Conservation (phyloP, 805 yeast species). For the Hanseniaspora clermontiae region DNA sequence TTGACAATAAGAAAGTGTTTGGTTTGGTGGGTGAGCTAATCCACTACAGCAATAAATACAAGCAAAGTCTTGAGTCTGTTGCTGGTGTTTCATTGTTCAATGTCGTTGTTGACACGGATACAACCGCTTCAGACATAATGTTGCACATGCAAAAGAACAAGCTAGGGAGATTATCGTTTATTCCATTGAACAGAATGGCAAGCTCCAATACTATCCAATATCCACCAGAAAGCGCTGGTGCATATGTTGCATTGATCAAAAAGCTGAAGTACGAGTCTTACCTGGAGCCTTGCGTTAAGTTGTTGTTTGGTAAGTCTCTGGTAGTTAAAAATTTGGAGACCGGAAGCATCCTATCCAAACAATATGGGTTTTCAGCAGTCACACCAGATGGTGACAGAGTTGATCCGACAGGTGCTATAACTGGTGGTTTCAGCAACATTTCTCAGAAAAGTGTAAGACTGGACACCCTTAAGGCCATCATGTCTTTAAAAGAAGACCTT, state of each 20-base stretch:
- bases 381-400: constrained; percentile 89
- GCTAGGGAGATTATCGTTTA: constrained; percentile 78
- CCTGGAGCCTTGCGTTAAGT: constrained; percentile 55
- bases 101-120: constrained; percentile 78
- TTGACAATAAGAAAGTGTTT: constrained; percentile 46
- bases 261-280: constrained; percentile 51
- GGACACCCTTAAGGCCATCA: constrained; percentile 45
- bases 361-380: constrained; percentile 54
- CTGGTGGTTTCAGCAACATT: constrained; percentile 73
- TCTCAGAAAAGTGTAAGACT: constrained; percentile 47
- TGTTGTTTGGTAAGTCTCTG: constrained; percentile 69
- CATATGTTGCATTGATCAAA: constrained; percentile 61
- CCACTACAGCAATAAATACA: constrained; percentile 66
- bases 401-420: constrained; percentile 67
- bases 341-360: constrained; percentile 55
- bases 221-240: constrained; percentile 46
- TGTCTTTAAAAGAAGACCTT: constrained; percentile 29
- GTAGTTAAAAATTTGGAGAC: constrained; percentile 58
- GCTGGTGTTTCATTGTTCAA: constrained; percentile 82
- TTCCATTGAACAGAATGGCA: constrained; percentile 67
- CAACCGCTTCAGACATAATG: constrained; percentile 68
- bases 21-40: constrained; percentile 83
- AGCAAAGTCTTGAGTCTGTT: constrained; percentile 73
- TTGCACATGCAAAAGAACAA: constrained; percentile 56
- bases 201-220: constrained; percentile 32